These are phyloP conservation scores for Pyrenula aspistea DNA, from an alignment of 495 filamentous ascomycete genomes.

Conservation along the genomic window DNA sequence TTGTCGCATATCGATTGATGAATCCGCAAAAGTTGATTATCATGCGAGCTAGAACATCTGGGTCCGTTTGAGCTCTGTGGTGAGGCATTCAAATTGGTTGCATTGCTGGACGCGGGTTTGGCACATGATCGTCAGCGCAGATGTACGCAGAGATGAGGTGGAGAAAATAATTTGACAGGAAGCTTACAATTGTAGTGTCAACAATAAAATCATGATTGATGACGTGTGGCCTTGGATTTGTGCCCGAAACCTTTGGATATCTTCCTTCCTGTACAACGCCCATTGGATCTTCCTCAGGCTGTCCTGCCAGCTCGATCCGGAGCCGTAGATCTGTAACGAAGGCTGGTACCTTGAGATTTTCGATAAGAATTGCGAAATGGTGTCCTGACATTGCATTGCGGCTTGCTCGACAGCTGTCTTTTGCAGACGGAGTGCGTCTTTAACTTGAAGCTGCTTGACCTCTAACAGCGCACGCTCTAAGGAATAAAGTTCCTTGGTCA, in stretches of 20 bases:
- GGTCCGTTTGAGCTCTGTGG: too few relatives aligned
- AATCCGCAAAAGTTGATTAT: too few relatives aligned
- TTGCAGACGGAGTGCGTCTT: background rate
- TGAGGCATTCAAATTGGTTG: too few relatives aligned
- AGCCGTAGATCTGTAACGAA: background rate
- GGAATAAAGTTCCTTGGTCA: background rate
- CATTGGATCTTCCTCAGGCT: background rate
- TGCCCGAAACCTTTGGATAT: background rate
- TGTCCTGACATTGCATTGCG: background rate
- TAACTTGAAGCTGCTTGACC: background rate
- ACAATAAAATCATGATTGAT: constrained; percentile 21
- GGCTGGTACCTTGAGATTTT: background rate
- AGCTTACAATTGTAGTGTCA: constrained; percentile 13
- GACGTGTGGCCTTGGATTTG: constrained; percentile 11
- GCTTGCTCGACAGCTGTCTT: background rate
- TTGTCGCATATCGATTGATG: too few relatives aligned
- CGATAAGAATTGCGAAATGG: background rate
- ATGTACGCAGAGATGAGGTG: too few relatives aligned
- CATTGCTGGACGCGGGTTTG: too few relatives aligned
- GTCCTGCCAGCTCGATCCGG: background rate
- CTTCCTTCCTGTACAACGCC: background rate
- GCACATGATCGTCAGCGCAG: too few relatives aligned
- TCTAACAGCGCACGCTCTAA: background rate
- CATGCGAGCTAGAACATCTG: too few relatives aligned
- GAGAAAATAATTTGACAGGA: too few relatives aligned